Base-by-base conservation (phyloP, 73 alveolate species). In the Paramecium octaurelia region DNA sequence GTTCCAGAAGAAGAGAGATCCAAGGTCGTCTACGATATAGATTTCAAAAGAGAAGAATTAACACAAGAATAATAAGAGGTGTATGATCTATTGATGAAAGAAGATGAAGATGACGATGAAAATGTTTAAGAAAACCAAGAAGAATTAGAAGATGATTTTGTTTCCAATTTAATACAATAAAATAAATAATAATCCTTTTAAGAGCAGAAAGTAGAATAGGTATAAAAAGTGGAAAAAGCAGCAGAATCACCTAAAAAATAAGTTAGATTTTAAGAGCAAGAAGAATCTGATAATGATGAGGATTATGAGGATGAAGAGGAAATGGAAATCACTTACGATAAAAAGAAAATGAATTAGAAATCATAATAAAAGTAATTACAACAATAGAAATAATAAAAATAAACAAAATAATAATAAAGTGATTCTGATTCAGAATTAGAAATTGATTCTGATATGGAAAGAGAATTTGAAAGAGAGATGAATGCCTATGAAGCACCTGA, bases 271-370 rank as follows among this genome's bases (percentile, higher is more conserved):
- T 31, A 68, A 34, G 84, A 68, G 10, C 6, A 31, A 14, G 6
- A 6, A n/a, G 27, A 18, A 54, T 11, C 18, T 12, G 84, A 68
- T 68, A 9, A 24, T 27, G 84, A 68, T 68, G 84, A 68, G 10
- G 84, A 68, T 68, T 68, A 68, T 68, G 84, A 68, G 27, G 84
- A 68, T 68, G 40, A 68, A 68, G 84, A 68, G 27, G 84, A 68
- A 34, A 8, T 4, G 12, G 84, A 68, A 68, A 68, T 68, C 3
- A 68, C 84, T 23, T 68, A 68, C 24, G 84, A 68, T 68, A 68
- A 68, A 68, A 68, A 68, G 1, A 4, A 68, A 68, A 12, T 68
- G 24, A 31, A 68, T 31, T 27, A 20, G 6, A 31, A 68, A 68
- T 38, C 44, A 38, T 64, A 64, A 29, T 8, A 59, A 59, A 6